Evolutionary conservation across 2,329 filamentous ascomycete genomes (phyloP).

Genomic region (Raffaelea albimanens): DNA sequence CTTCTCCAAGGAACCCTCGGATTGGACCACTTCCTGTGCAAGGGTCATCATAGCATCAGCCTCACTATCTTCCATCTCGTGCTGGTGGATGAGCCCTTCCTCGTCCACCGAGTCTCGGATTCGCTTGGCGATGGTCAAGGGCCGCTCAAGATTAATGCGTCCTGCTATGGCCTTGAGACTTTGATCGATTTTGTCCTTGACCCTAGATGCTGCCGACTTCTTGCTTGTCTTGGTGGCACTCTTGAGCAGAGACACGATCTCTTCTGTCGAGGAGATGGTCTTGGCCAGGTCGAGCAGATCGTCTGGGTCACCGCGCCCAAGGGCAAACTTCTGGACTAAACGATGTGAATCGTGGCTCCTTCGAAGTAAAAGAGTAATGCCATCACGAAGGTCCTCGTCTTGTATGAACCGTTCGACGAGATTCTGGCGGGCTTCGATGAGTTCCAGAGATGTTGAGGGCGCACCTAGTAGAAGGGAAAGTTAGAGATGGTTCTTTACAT

Average conservation of each 20-base stretch:
- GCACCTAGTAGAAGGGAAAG: slow-evolving; percentile 31
- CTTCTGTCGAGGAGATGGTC: slow-evolving; percentile 66
- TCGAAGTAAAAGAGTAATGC: slow-evolving; percentile 57
- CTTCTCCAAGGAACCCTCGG: slow-evolving; percentile 54
- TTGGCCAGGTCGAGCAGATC: slow-evolving; percentile 76
- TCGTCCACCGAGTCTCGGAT: slow-evolving; percentile 83
- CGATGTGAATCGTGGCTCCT: slow-evolving; percentile 79
- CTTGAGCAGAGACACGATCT: slow-evolving; percentile 45
- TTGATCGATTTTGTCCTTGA: slow-evolving; percentile 6
- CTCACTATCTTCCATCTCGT: slow-evolving; percentile 65
- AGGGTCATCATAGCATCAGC: slow-evolving; percentile 61
- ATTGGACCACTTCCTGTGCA: slow-evolving; percentile 60
- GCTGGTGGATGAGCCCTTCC: slow-evolving; percentile 74
- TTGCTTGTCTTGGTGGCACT: not conserved
- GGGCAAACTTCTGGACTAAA: slow-evolving; percentile 85
- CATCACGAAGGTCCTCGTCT: slow-evolving; percentile 58
- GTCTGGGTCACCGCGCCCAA: slow-evolving; percentile 85
- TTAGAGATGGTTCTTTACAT: not conserved
- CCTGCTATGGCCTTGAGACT: slow-evolving; percentile 37
- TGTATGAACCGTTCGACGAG: slow-evolving; percentile 68
- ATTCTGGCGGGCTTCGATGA: slow-evolving; percentile 72
- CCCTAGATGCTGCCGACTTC: not conserved
- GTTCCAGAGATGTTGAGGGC: slow-evolving; percentile 75
- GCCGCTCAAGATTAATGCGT: slow-evolving; percentile 58
- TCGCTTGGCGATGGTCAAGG: slow-evolving; percentile 56